A percentile compares a stretch with the other conserved stretches of the same genome.
Evolutionary conservation across 768 basidiomycete species (phyloP).

Genomic region (Clitopilus hobsonii): DNA sequence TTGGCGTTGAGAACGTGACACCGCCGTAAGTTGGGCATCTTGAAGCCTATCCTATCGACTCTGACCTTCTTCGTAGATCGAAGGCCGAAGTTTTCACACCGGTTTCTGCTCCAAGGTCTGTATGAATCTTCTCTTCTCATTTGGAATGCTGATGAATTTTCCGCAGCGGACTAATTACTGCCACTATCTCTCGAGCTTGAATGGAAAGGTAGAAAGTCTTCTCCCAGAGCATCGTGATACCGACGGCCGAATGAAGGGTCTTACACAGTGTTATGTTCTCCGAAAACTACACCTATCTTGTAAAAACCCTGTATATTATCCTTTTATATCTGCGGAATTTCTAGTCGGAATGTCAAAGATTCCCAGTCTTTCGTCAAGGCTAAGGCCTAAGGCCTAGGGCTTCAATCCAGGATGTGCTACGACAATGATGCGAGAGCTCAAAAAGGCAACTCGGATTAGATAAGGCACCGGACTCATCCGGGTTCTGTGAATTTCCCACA

Average conservation of each 20-base stretch:
- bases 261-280: no score
- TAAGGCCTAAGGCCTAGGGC: no score
- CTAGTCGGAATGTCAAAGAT: no score
- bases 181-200: conserved; percentile 47
- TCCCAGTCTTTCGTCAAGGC: no score
- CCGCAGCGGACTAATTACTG: conserved; percentile 62
- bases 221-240: no score
- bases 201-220: not conserved
- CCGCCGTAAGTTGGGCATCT: conserved; percentile 43
- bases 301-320: no score
- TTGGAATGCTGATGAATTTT: conserved; percentile 4
- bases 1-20: conserved; percentile 65
- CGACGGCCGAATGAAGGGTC: no score
- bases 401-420: no score
- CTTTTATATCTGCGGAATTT: no score
- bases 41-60: not conserved
- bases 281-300: no score
- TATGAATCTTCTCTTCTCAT: conserved; percentile 9
- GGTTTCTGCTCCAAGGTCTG: conserved; percentile 79
- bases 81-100: conserved; percentile 87
- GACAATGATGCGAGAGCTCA: no score
- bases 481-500: not conserved
- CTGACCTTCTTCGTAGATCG: conserved; percentile 41
- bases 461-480: not conserved
- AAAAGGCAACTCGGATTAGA: not conserved